Base-by-base conservation (phyloP, 305 asterid species). In the Fraxinus albicans region DNA sequence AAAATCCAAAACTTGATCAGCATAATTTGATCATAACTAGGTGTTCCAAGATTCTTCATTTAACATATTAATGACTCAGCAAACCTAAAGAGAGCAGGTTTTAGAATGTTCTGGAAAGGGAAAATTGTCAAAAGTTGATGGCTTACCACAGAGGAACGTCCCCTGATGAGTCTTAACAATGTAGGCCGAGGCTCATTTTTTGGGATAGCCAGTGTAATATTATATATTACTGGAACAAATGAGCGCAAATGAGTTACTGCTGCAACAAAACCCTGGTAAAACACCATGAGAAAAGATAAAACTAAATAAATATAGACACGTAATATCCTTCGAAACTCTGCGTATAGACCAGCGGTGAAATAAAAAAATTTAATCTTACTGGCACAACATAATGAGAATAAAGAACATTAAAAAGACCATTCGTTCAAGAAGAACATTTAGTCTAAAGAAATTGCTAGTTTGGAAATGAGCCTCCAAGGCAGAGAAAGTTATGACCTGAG, bases 201-300 rank as follows among this genome's bases (percentile, higher is more conserved):
- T 0, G 98, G 98, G 86, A 94, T 88, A 78, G 97, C 94, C 79
- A 90, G 85, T 55, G 98, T 90, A 55, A 85, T 85, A 75, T 94
- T 89, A 85, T 94, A 94, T 6, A 94, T 90, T 47, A 87, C 94
- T 34, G 94, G 98, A 81, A 90, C 94, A 80, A 84, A 86, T 29
- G 95, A 53, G 73, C 95, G 89, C 86, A 92, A 77, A 80, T 94
- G 91, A 83, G 84, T 89, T 69, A 92, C 93, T 38, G 98, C 91
- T 77, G 92, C 86, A 82, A 91, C 97, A 89, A 94, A 94, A 44
- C 98, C 98, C 98, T 94, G 97, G n/a, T 86, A 65, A 86, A 76
- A 69, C 23, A 83, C 81, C 72, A 78, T 31, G 15, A 86, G 36
- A 83, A 84, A 42, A 72, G 55, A n/a, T 36, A 50, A 84, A 65